Conservation (phyloP, 129 eudicot species). For the Chrysanthemum seticuspe region DNA sequence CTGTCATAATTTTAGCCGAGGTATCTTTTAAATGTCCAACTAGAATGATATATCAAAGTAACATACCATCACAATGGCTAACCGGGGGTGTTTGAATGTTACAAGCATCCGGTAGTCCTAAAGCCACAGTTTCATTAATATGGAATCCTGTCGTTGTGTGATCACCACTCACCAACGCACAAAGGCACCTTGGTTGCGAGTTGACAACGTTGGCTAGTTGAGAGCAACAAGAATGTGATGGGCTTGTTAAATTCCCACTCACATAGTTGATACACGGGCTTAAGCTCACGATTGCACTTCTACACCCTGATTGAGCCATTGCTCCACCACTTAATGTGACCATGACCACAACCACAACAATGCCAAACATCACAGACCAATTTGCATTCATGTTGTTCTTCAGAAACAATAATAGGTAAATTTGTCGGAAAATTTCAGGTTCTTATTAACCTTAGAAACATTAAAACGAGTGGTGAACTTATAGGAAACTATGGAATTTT, state of each 20-base stretch:
- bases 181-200: constrained; percentile 65
- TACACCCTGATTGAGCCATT: constrained; percentile 58
- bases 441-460: background rate
- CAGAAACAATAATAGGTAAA: background rate
- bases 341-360: constrained; percentile 24
- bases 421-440: background rate
- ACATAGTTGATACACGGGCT: constrained; percentile 68
- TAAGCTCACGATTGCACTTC: constrained; percentile 49
- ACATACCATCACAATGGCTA: constrained; percentile 55
- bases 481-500: constrained; percentile 18
- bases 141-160: constrained; percentile 35
- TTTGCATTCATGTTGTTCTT: constrained; percentile 39
- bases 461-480: background rate
- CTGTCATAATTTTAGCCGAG: too few species aligned
- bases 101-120: constrained; percentile 58
- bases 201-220: constrained; percentile 51
- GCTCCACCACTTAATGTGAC: constrained; percentile 34
- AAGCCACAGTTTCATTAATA: constrained; percentile 60
- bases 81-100: constrained; percentile 56
- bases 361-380: constrained; percentile 5
- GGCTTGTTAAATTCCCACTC: constrained; percentile 60
- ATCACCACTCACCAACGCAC: constrained; percentile 43
- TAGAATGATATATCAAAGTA: background rate
- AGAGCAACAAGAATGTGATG: constrained; percentile 72
- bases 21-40: too few species aligned